These are phyloP conservation scores for Chaetomium olivaceum DNA, from an alignment of 2,329 filamentous ascomycete genomes.

Conservation along the genomic window DNA sequence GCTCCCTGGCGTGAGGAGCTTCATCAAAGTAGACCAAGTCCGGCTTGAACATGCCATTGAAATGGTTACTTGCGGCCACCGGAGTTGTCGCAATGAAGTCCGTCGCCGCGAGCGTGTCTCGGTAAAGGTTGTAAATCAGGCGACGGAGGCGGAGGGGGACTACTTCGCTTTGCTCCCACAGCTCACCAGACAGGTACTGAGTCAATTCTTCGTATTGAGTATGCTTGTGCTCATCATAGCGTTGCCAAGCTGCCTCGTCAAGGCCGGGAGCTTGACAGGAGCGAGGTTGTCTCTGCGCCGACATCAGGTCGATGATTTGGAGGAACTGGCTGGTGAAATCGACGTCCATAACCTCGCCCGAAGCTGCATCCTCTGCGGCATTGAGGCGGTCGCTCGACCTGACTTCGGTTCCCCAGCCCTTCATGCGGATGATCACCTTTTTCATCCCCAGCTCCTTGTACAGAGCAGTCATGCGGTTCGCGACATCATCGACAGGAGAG, in stretches of 20 bases:
- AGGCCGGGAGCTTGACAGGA: conserved; percentile 12
- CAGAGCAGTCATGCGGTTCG: conserved; percentile 17
- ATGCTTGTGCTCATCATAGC: conserved; percentile 5
- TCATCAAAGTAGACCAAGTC: conserved; percentile 23
- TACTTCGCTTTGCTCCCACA: conserved; percentile 7
- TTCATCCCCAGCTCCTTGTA: conserved; percentile 19
- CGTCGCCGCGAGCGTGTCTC: conserved; percentile 11
- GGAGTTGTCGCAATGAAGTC: conserved; percentile 26
- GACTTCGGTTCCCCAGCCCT: conserved; percentile 19
- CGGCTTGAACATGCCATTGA: conserved; percentile 20
- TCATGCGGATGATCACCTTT: conserved; percentile 22
- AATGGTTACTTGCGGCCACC: conserved; percentile 16
- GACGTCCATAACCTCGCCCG: neutral
- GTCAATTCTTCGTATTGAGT: conserved; percentile 9
- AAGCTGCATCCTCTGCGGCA: conserved; percentile 13
- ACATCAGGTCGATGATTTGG: neutral
- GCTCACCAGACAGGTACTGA: conserved; percentile 6
- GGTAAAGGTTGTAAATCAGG: conserved; percentile 17
- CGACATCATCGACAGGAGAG: conserved; percentile 20
- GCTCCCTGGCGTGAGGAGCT: conserved; percentile 19
- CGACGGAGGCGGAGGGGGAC: conserved; percentile 11
- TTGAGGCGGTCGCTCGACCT: conserved; percentile 13
- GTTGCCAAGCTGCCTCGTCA: conserved; percentile 21
- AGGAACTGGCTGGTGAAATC: conserved; percentile 22
- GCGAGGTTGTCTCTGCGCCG: neutral